Evolutionary conservation across 352 stramenopile species (phyloP).

Genomic region (Globisporangium middletonii): DNA sequence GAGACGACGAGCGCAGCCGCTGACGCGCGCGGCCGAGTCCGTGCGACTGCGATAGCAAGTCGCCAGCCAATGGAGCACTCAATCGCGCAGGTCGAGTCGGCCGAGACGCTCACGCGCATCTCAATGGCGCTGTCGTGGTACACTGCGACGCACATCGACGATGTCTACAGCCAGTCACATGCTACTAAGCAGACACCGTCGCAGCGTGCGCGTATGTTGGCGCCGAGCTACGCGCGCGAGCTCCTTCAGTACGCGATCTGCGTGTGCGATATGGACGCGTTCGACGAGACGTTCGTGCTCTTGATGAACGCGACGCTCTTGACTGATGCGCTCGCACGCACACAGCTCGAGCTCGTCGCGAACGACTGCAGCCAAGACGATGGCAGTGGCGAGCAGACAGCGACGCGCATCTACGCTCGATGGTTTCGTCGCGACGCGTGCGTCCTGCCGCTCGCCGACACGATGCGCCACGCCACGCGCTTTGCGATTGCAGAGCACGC

Average conservation of each 20-base stretch:
- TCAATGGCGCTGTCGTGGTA: constrained; percentile 56
- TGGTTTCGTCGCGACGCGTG: constrained; percentile 62
- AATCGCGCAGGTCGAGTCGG: neutral
- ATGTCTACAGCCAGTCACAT: constrained; percentile 30
- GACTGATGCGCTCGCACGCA: constrained; percentile 45
- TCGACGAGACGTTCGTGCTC: constrained; percentile 58
- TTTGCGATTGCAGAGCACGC: constrained; percentile 58
- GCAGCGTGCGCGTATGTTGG: constrained; percentile 37
- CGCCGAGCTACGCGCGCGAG: constrained; percentile 52
- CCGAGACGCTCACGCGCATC: constrained; percentile 37
- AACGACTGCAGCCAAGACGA: neutral
- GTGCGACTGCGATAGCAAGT: no score
- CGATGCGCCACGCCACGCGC: constrained; percentile 49
- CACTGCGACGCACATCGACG: constrained; percentile 44
- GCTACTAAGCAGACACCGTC: constrained; percentile 11
- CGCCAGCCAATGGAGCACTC: neutral
- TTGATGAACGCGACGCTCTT: constrained; percentile 49
- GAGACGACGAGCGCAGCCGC: neutral
- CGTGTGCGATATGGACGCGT: constrained; percentile 40
- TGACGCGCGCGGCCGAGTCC: neutral
- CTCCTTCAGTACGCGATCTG: constrained; percentile 58
- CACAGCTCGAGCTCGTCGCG: constrained; percentile 21
- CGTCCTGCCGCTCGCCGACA: constrained; percentile 36
- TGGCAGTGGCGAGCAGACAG: neutral
- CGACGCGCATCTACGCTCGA: constrained; percentile 29